Conservation (phyloP, 179 eudicot genomes). For the Amaranthus tricolor region DNA sequence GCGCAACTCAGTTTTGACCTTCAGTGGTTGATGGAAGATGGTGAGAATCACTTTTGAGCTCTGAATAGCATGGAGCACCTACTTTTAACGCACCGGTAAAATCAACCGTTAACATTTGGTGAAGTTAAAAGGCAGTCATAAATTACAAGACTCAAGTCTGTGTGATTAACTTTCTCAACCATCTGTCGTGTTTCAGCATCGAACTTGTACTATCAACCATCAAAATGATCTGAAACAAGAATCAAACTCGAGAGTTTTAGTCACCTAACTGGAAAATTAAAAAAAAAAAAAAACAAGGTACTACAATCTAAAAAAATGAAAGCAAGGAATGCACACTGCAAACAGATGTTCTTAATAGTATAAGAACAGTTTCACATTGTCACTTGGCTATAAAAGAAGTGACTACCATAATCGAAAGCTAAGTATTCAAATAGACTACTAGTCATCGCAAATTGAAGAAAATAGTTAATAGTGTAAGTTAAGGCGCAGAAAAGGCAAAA, state of each 20-base stretch:
- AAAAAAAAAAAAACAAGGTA: neutral
- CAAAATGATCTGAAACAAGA: conserved; percentile 59
- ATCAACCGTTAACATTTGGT: neutral
- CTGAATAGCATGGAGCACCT: too few relatives aligned
- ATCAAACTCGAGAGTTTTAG: neutral
- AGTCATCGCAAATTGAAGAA: neutral
- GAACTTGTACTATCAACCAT: conserved; percentile 82
- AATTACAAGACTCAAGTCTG: conserved; percentile 6
- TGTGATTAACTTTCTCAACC: conserved; percentile 43
- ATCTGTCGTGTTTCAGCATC: conserved; percentile 82
- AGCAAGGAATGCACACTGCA: neutral
- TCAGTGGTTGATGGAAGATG: neutral
- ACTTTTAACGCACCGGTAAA: conserved; percentile 1
- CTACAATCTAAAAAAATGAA: neutral
- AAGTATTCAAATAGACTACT: neutral
- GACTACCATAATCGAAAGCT: neutral
- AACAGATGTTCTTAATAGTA: neutral
- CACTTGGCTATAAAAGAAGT: neutral
- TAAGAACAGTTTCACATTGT: neutral
- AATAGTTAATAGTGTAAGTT: neutral
- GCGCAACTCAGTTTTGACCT: neutral
- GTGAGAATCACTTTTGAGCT: neutral
- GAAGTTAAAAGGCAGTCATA: neutral
- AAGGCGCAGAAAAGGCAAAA: neutral
- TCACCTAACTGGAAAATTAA: neutral